Base-by-base conservation (phyloP, 2,329 filamentous ascomycete genomes). In the Monosporascus sp. region DNA sequence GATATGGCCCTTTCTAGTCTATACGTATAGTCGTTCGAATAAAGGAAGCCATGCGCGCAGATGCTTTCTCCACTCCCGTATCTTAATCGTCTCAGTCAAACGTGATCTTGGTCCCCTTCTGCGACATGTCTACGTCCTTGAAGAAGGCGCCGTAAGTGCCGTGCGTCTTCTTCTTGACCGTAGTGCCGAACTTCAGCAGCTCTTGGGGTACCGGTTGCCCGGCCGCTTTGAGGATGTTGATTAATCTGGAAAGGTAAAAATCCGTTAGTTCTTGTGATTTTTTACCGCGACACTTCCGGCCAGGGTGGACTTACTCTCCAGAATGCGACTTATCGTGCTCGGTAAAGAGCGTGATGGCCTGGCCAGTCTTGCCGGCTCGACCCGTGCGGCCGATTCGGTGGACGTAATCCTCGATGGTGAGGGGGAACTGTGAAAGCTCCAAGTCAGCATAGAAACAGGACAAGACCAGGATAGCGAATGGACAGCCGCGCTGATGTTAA, bases 121-220 rank as follows among this genome's bases (percentile, higher is more conserved):
- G 88, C 69, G 82, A 89, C 70, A 86, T 86, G 63, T 90, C 88
- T 8, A 89, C 85, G 63, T 97, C 91, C 74, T 94, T 96, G 79
- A 89, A 96, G 70, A 97, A 97, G 35, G 91, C 91, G 53, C 94
- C 94, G 68, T 97, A 99, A 48, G 89, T 88, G 66, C 91, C 89
- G 74, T 99, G 94, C 48, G 86, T 83, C 91, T 97, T 97, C 84
- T 96, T 97, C 84, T 97, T 99, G 50, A 99, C 94, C 1, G 93
- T 97, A 22, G 91, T 96, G 65, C 94, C 94, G 63, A 97, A 99
- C 74, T 96, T 97, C 70, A 97, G 78, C 38, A 99, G 77, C 26
- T 90, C 88, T 44, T 96, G 91, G 2, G 94, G 94, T 1, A 99
- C 90, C 14, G 85, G 80, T 72, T 99, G 94, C 60, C 91, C 90